Conservation (phyloP, 169 alveolate species). For the Plasmodium knowlesi region DNA sequence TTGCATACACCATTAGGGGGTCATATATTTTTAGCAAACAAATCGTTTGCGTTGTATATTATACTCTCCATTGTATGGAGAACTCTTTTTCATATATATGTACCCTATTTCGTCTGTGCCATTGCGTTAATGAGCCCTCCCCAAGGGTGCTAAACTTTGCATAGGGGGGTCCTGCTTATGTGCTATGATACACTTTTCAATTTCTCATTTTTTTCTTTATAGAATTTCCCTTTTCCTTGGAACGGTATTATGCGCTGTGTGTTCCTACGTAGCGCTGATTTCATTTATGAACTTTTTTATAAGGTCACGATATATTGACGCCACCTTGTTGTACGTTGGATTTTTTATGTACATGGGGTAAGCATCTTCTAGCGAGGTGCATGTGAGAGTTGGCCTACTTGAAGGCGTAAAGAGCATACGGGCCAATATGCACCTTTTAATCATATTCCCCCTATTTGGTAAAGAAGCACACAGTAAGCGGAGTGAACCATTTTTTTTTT, state of each 20-base stretch:
- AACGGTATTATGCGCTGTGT: conserved; percentile 44
- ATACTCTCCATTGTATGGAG: neutral
- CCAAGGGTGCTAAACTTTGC: neutral
- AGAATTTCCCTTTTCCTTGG: conserved; percentile 68
- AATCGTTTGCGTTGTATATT: neutral
- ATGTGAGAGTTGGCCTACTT: neutral
- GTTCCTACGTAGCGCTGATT: conserved; percentile 55
- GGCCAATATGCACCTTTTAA: neutral
- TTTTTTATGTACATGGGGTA: conserved; percentile 76
- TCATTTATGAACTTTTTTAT: conserved; percentile 72
- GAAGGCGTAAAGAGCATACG: neutral
- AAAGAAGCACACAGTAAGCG: neutral
- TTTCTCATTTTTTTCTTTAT: neutral
- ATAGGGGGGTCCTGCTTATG: neutral
- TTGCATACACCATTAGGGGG: neutral
- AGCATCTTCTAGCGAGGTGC: neutral
- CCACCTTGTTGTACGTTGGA: conserved; percentile 64
- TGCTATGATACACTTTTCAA: neutral
- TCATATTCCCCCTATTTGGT: neutral
- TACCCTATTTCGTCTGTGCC: neutral
- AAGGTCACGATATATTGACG: conserved; percentile 56
- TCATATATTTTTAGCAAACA: neutral
- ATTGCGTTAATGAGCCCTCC: neutral
- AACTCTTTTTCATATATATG: neutral
- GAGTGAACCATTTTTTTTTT: neutral